Evolutionary conservation across 1,139 yeast genomes (phyloP), one percentile per base, ranked within the genome.

Genomic region (Pneumocystis jirovecii): DNA sequence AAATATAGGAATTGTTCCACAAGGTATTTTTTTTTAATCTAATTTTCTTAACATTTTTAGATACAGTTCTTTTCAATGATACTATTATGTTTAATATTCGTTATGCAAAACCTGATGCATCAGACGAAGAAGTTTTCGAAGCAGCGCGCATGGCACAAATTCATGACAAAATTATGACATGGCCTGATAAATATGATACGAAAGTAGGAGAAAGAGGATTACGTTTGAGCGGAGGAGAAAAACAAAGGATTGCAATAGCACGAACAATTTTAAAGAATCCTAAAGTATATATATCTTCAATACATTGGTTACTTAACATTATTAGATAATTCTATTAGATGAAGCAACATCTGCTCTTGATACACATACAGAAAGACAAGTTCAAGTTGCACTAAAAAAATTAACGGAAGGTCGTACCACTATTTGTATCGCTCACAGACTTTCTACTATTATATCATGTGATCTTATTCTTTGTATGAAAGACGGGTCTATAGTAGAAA

Each of bases 181-280:
- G 93, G 62, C 97, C 98, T 0, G 87, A 88, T 17, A 97, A 97
- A 0, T 79, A 82, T 61, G 79, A 86, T 50, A 93, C 98, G 0
- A 80, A 88, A 65, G 98, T 93, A n/a, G 99, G 99, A 64, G 99
- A 95, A 75, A 80, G 99, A 71, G 98, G 99, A 31, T 81, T 93
- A 82, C 93, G 93, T 98, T 90, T 93, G 63, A 89, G 97, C 12
- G 98, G 99, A 17, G 99, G 99, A 66, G 98, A 93, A 75, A 91
- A 95, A 74, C 99, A 93, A 75, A 80, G 99, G 69, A 79, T 93
- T 65, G 98, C 98, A 0, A 89, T 93, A 71, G 95, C 97, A 0
- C 80, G 99, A 70, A 83, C 93, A 25, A 76, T 93, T 62, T 77
- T 93, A 70, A 95, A 95, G 76, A 80, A 83, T 68, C 85, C 97